Evolutionary conservation across 2,329 filamentous ascomycete species (phyloP), one percentile per base, ranked within the genome.

Genomic region (Cercospora sp.): DNA sequence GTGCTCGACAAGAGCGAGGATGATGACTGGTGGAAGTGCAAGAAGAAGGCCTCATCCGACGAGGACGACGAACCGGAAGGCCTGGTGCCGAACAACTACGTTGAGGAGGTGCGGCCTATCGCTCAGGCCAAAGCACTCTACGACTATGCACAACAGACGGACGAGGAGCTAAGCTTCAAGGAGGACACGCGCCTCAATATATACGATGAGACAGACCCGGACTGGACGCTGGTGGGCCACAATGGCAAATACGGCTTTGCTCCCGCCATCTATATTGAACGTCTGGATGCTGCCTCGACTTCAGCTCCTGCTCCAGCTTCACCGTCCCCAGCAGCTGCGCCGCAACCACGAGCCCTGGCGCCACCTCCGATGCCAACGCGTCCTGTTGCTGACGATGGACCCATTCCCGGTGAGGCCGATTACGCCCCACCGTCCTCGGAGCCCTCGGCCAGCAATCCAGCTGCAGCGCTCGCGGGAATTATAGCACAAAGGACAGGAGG

Each of bases 21-120:
- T 16, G 90, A 91, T 79, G 89, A 93, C 78, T 98, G 95, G 95
- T 98, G 95, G 95, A 93, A 91, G 59, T 97, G 96, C 85, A 97
- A 96, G 85, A 96, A 95, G 84, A 93, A 93, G 71, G 87, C 87
- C 33, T 86, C 84, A 28, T 75, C 74, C n/a, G 91, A 94, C 42
- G 93, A 96, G 53, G 93, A 96, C 51, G 94, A 97, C 53, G 94
- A 97, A 81, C 94, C 94, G 3, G 89, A 93, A 74, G 94, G 94
- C 68, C 82, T 97, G 77, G 90, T 99, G 68, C 95, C 95, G 13
- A 94, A 91, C 78, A 99, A 97, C 80, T 99, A 99, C 79, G 86
- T 99, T 66, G 91, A 97, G 83, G 89, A 96, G 89, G 90, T 90
- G 67, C 82, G 86, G 75, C 87, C 91, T 26, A 80, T 87, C 69